Evolutionary conservation across 306 rosid species (phyloP).

Genomic region (Dryas alaskensis): DNA sequence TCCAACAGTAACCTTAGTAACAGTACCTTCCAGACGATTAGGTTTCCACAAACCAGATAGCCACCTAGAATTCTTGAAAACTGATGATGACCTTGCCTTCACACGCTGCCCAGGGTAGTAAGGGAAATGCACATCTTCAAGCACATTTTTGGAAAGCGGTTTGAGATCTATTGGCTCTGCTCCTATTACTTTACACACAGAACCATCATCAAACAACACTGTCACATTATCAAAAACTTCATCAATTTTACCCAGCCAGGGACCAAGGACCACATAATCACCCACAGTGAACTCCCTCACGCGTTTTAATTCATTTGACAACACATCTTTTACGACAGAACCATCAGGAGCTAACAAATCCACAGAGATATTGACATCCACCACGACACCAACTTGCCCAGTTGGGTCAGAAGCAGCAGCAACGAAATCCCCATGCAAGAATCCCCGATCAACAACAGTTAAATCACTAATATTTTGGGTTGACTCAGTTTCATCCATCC

Average conservation of each 20-base stretch:
- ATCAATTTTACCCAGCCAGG: conserved; percentile 94
- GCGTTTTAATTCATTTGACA: conserved; percentile 71
- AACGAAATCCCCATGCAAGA: conserved; percentile 91
- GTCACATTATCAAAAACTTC: conserved; percentile 96
- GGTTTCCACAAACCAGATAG: conserved; percentile 98
- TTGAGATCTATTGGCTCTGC: conserved; percentile 89
- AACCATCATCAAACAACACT: conserved; percentile 92
- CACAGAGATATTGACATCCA: conserved; percentile 78
- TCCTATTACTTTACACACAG: conserved; percentile 81
- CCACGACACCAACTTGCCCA: conserved; percentile 96
- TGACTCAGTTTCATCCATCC: conserved; percentile 86
- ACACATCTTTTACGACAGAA: conserved; percentile 59
- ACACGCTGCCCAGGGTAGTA: conserved; percentile 99
- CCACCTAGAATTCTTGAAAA: conserved; percentile 94
- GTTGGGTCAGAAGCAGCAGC: conserved; percentile 83
- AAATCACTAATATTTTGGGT: conserved; percentile 57
- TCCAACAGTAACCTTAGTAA: conserved; percentile 86
- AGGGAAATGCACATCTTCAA: conserved; percentile 91
- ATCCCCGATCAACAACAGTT: conserved; percentile 76
- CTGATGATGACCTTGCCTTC: conserved; percentile 85
- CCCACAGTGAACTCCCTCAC: conserved; percentile 92
- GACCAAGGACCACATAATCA: conserved; percentile 92
- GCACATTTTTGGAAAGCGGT: conserved; percentile 77
- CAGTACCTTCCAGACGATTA: conserved; percentile 88
- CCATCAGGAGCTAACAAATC: conserved; percentile 73